Percentiles rank a stretch among this genome's conserved stretches.
These are phyloP conservation scores for Wickerhamiella kazuoi DNA, from an alignment of 805 yeast genomes.

Conservation along the genomic window DNA sequence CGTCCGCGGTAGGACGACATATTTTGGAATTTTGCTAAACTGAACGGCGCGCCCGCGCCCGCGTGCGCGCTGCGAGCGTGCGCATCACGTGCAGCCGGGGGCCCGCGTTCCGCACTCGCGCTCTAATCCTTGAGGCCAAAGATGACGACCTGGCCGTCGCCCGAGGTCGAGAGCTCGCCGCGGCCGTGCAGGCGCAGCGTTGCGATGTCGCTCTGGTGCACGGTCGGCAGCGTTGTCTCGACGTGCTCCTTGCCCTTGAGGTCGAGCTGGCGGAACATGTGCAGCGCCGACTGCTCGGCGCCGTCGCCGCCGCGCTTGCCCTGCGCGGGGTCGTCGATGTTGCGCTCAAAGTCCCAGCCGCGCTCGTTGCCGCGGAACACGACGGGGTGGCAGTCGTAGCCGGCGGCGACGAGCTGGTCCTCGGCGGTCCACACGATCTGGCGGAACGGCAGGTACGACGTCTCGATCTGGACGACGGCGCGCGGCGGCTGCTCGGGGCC, in stretches of 20 bases:
- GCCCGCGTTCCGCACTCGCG: too few relatives aligned
- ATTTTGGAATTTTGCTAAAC: too few relatives aligned
- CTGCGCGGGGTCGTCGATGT: slow-evolving; percentile 40
- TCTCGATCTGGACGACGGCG: slow-evolving; percentile 39
- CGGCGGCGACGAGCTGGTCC: slow-evolving; percentile 62
- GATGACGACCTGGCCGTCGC: slow-evolving; percentile 84
- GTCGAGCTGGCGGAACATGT: slow-evolving; percentile 91
- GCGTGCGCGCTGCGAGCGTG: too few relatives aligned
- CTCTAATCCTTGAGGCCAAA: slow-evolving; percentile 29
- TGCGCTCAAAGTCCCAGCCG: slow-evolving; percentile 41
- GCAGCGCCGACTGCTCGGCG: slow-evolving; percentile 36
- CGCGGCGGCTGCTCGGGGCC: slow-evolving; percentile 49
- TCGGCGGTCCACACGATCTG: slow-evolving; percentile 54
- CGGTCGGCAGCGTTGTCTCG: slow-evolving; percentile 39
- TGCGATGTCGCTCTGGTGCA: slow-evolving; percentile 80
- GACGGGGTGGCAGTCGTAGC: slow-evolving; percentile 82
- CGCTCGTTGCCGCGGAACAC: slow-evolving; percentile 53
- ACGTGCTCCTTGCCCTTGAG: slow-evolving; percentile 61
- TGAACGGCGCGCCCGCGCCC: too few relatives aligned
- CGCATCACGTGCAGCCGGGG: too few relatives aligned
- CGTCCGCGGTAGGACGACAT: too few relatives aligned
- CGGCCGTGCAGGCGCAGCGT: slow-evolving; percentile 32
- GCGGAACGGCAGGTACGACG: slow-evolving; percentile 64
- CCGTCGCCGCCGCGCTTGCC: slow-evolving; percentile 30
- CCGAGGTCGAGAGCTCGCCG: slow-evolving; percentile 51